Conservation (phyloP, 2,329 filamentous ascomycete genomes). For the Scytalidium lignicola region DNA sequence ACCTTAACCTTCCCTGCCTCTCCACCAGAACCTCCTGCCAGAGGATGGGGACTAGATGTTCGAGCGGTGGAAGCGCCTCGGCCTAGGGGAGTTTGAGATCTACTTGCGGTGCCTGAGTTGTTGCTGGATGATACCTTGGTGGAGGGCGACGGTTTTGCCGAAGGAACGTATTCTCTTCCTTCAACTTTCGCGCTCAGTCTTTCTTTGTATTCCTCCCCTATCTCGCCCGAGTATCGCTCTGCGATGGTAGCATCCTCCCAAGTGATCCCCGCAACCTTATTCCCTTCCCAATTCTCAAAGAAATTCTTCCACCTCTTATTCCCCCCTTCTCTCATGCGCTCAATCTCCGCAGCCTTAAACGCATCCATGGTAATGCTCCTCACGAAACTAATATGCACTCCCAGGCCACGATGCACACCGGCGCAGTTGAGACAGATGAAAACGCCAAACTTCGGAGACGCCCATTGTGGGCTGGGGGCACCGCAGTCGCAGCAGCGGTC, state of each 20-base stretch:
- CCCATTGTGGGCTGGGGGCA: conserved; percentile 97
- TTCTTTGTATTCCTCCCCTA: conserved; percentile 94
- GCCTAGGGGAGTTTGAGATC: conserved; percentile 21
- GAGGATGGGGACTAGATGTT: conserved; percentile 24
- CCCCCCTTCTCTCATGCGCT: conserved; percentile 87
- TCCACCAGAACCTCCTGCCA: conserved; percentile 11
- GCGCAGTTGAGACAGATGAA: conserved; percentile 98
- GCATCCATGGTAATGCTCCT: conserved; percentile 98
- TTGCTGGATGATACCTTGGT: conserved; percentile 8
- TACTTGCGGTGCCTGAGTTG: conserved; percentile 19
- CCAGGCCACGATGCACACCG: conserved; percentile 87
- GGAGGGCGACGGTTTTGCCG: conserved; percentile 45
- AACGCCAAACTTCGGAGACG: conserved; percentile 92
- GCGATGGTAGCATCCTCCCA: conserved; percentile 80
- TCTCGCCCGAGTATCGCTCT: conserved; percentile 83
- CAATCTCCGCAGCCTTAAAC: conserved; percentile 89
- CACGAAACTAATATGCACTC: conserved; percentile 98
- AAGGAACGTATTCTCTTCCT: conserved; percentile 76
- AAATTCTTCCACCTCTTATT: conserved; percentile 85
- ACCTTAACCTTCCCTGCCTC: conserved; percentile 50
- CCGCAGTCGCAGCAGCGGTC: conserved; percentile 91
- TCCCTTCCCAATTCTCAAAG: conserved; percentile 69
- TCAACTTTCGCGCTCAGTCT: conserved; percentile 83
- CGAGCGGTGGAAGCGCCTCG: conserved; percentile 7
- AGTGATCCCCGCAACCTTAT: conserved; percentile 56